Percentiles rank a stretch among this genome's conserved stretches.
Conservation (phyloP, 2,329 filamentous ascomycete species). For the Cercospora citrullina region DNA sequence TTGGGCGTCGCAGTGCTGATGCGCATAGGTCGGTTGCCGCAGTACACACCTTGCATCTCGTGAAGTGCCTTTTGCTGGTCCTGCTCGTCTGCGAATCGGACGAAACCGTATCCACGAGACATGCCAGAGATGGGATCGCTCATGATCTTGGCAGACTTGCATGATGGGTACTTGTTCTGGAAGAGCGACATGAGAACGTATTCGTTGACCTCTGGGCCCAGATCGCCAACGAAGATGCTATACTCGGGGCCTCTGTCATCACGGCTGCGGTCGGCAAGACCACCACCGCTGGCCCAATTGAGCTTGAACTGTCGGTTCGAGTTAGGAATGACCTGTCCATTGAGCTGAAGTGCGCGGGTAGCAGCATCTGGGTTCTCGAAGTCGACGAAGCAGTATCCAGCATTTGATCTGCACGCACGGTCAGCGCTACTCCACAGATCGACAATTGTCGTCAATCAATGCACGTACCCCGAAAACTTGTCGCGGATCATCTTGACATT, state of each 20-base stretch:
- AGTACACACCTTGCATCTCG: slow-evolving; percentile 99
- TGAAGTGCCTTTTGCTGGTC: slow-evolving; percentile 94
- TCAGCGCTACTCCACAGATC: slow-evolving; percentile 9
- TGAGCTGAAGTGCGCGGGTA: slow-evolving; percentile 84
- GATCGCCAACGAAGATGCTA: slow-evolving; percentile 95
- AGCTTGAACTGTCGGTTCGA: slow-evolving; percentile 95
- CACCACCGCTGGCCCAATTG: slow-evolving; percentile 98
- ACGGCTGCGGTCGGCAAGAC: slow-evolving; percentile 87
- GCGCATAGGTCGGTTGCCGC: slow-evolving; percentile 96
- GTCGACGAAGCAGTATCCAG: slow-evolving; percentile 98
- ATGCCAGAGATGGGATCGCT: slow-evolving; percentile 96
- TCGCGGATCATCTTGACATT: slow-evolving; percentile 99
- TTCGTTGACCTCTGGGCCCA: slow-evolving; percentile 97
- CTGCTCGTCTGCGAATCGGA: slow-evolving; percentile 91
- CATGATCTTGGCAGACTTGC: slow-evolving; percentile 99
- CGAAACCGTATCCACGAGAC: slow-evolving; percentile 96
- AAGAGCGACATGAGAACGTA: slow-evolving; percentile 96
- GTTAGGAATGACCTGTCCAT: slow-evolving; percentile 88
- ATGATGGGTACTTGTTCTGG: slow-evolving; percentile 92
- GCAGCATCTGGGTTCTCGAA: slow-evolving; percentile 81
- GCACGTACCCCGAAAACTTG: slow-evolving; percentile 86
- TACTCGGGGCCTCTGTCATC: slow-evolving; percentile 96
- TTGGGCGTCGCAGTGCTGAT: slow-evolving; percentile 97
- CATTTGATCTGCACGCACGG: slow-evolving; percentile 64
- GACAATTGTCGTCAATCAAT: slow-evolving; percentile 8